Conservation (phyloP, 2,329 filamentous ascomycete species). For the Basipetospora chlamydospora region DNA sequence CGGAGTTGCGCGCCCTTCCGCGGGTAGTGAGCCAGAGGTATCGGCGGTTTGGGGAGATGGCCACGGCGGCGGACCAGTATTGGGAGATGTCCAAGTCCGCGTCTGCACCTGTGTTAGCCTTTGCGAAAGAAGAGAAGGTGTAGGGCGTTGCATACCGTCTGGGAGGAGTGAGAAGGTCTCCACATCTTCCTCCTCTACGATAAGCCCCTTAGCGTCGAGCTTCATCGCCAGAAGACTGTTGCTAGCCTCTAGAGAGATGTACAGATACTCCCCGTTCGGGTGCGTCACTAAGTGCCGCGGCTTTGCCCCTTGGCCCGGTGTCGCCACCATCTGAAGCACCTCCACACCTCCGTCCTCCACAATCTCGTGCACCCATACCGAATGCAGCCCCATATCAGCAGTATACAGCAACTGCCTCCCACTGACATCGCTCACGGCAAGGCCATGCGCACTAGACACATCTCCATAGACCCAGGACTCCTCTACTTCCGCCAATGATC, state of each 20-base stretch:
- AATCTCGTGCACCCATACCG: slow-evolving; percentile 1
- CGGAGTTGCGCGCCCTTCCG: not conserved
- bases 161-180: not conserved
- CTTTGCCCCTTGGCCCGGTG: not conserved
- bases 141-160: not conserved
- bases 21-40: slow-evolving; percentile 3
- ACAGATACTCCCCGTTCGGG: not conserved
- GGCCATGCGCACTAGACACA: not conserved
- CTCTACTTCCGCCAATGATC: not conserved
- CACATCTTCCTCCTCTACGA: not conserved
- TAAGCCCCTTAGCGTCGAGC: not conserved
- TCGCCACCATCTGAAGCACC: not conserved
- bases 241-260: not conserved
- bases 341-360: not conserved
- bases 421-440: slow-evolving; percentile 1
- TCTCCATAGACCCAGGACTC: not conserved
- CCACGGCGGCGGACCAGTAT: slow-evolving; percentile 1
- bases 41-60: not conserved
- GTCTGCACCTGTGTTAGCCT: not conserved
- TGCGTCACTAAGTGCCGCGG: slow-evolving; percentile 1
- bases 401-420: not conserved
- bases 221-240: slow-evolving; percentile 1
- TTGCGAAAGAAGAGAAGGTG: not conserved
- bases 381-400: not conserved
- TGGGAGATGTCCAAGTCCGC: not conserved